Conservation (phyloP, 2,329 filamentous ascomycete species). For the Aspergillus pseudoviridinutans region DNA sequence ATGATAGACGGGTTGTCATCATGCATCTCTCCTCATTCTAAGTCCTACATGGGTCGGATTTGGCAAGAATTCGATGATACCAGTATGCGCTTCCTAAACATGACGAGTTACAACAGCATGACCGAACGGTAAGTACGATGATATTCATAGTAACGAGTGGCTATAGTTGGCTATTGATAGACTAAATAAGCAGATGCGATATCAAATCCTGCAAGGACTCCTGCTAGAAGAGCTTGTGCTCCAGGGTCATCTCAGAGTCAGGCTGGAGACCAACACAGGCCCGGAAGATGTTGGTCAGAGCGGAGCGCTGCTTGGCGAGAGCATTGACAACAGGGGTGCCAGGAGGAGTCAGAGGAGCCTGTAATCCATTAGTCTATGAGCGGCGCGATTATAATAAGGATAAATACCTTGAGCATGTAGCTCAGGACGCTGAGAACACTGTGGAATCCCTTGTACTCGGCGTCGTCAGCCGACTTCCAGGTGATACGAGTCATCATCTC, state of each 20-base stretch:
- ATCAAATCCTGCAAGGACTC: no score
- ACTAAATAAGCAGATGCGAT: no score
- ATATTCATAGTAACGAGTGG: slow-evolving; percentile 21
- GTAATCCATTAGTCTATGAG: slow-evolving; percentile 9
- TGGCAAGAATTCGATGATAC: no score
- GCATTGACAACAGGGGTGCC: slow-evolving; percentile 95
- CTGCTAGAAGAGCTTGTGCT: slow-evolving; percentile 85
- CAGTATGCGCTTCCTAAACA: no score
- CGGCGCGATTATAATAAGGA: neutral
- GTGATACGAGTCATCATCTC: slow-evolving; percentile 99
- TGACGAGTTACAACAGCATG: no score
- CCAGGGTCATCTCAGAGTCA: slow-evolving; percentile 97
- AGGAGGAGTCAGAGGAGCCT: slow-evolving; percentile 88
- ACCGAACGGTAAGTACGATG: neutral
- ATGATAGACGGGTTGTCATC: no score
- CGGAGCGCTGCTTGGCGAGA: slow-evolving; percentile 90
- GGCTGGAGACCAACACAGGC: slow-evolving; percentile 95
- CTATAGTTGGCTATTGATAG: slow-evolving; percentile 22
- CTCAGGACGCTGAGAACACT: slow-evolving; percentile 93
- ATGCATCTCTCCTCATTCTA: no score
- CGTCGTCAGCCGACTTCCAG: slow-evolving; percentile 67
- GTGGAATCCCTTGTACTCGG: slow-evolving; percentile 89
- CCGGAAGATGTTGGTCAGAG: slow-evolving; percentile 96
- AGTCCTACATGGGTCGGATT: no score
- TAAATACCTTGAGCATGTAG: slow-evolving; percentile 81